Evolutionary conservation across 2,329 filamentous ascomycete genomes (phyloP), one percentile per base, ranked within the genome.

Genomic region (Penicillium sp.): DNA sequence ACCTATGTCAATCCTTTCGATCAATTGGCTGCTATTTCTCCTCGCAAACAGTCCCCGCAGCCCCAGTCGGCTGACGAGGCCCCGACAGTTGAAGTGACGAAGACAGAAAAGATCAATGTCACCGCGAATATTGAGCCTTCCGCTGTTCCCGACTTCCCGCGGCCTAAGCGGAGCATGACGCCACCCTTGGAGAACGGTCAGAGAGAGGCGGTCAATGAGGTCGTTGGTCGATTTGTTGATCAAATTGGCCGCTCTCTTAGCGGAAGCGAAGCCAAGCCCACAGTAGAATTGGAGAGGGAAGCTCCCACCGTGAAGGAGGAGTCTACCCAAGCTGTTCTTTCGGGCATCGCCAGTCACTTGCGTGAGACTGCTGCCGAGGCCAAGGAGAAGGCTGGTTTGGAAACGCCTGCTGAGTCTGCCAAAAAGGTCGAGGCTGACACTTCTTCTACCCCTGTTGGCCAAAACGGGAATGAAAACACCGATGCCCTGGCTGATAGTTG

Each of bases 401-500:
- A 78, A 43, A 16, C 55, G 22, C 35, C 48, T n/a, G 39, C 44
- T 43, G 74, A 47, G 20, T 16, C 77, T 42, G 74, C 84, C 13
- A 82, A 87, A 57, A 74, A 79, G 41, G 69, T 70, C 25, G 60
- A 36, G 18, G 27, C 24, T n/a, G 42, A 48, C 2, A 25, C 77
- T 79, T 20, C 68, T 81, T 25, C 44, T 3, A 33, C 50, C 31
- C 81, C 81, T 11, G 77, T 81, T 54, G 76, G 76, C 53, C 78
- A 84, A 44, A 82, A 85, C 43, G 79, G 83, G 53, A 58, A 83
- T 55, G 81, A 82, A 20, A 77, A 81, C 44, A 74, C 76, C 45
- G 74, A 81, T 35, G 77, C 65, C n/a, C 55, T 91, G 42, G 88
- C 85, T n/a, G 91, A 95, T 58, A 92, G 86, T 73, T 95, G 91